Percentiles rank a stretch among this genome's conserved stretches.
Evolutionary conservation across 1,284 basidiomycete species (phyloP).

Genomic region (Microbotryum violaceum): DNA sequence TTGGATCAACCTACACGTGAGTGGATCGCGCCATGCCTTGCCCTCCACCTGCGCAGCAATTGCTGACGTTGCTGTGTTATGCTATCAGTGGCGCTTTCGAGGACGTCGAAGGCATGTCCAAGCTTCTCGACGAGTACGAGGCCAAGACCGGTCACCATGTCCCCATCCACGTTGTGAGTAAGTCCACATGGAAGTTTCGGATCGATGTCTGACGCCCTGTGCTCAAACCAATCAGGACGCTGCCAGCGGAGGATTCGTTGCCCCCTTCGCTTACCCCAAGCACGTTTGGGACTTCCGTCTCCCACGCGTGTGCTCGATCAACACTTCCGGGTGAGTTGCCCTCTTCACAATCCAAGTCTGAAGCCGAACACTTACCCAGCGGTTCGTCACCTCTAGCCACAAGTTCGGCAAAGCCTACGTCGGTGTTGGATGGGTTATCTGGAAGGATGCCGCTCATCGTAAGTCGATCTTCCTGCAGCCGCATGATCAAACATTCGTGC

Average conservation of each 20-base stretch:
- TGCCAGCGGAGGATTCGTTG: constrained; percentile 70
- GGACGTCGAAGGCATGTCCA: constrained; percentile 76
- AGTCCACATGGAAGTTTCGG: not conserved
- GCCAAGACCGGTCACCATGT: constrained; percentile 56
- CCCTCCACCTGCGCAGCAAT: not conserved
- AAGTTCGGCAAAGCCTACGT: constrained; percentile 82
- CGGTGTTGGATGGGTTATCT: constrained; percentile 82
- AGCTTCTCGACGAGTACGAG: constrained; percentile 78
- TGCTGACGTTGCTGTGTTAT: too few relatives aligned
- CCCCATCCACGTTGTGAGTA: constrained; percentile 58
- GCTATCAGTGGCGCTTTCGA: constrained; percentile 65
- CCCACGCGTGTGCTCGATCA: constrained; percentile 80
- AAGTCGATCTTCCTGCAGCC: not conserved
- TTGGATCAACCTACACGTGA: constrained; percentile 69
- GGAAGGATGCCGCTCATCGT: constrained; percentile 54
- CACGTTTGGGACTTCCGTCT: constrained; percentile 79
- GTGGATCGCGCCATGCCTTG: not conserved
- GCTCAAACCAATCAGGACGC: constrained; percentile 48
- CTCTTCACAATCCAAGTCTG: not conserved
- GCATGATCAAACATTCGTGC: not conserved
- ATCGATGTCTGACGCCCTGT: too few relatives aligned
- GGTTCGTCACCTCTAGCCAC: constrained; percentile 57
- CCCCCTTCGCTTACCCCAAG: constrained; percentile 50
- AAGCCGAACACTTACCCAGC: too few relatives aligned
- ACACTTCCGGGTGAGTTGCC: constrained; percentile 40